Conservation (phyloP, 495 filamentous ascomycete species). For the Ascobolus immersus region DNA sequence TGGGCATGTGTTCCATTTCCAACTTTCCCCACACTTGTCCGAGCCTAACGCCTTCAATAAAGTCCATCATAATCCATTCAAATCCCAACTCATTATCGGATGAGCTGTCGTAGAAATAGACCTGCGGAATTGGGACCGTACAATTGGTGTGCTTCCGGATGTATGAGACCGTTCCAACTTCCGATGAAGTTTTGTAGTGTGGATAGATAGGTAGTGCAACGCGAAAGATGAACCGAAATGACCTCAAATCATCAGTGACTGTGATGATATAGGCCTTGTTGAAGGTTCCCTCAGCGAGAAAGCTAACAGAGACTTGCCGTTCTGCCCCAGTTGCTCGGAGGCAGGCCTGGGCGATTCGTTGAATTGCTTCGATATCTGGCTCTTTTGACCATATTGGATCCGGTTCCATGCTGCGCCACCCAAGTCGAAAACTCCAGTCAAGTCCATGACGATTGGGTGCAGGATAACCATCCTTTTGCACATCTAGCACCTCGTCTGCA, state of each 20-base stretch:
- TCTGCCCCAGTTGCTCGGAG: no score
- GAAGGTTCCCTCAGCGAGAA: conserved; percentile 6
- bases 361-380: no score
- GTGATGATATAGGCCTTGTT: conserved; percentile 6
- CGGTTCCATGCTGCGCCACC: no score
- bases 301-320: conserved; percentile 4
- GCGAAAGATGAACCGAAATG: conserved; percentile 23
- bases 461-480: no score
- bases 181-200: conserved; percentile 24
- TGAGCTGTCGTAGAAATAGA: conserved; percentile 24
- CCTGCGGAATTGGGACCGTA: conserved; percentile 25
- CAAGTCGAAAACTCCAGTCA: no score
- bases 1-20: conserved; percentile 18
- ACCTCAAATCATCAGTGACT: neutral
- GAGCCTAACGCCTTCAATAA: conserved; percentile 20
- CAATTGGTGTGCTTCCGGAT: conserved; percentile 22
- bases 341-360: no score
- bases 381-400: no score
- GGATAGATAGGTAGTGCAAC: conserved; percentile 28
- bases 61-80: conserved; percentile 35
- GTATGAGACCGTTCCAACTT: conserved; percentile 29
- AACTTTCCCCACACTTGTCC: conserved; percentile 20
- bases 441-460: no score
- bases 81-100: conserved; percentile 24
- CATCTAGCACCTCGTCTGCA: no score